Base-by-base conservation (phyloP, 352 stramenopile species). In the Elongisporangium prolatum region DNA sequence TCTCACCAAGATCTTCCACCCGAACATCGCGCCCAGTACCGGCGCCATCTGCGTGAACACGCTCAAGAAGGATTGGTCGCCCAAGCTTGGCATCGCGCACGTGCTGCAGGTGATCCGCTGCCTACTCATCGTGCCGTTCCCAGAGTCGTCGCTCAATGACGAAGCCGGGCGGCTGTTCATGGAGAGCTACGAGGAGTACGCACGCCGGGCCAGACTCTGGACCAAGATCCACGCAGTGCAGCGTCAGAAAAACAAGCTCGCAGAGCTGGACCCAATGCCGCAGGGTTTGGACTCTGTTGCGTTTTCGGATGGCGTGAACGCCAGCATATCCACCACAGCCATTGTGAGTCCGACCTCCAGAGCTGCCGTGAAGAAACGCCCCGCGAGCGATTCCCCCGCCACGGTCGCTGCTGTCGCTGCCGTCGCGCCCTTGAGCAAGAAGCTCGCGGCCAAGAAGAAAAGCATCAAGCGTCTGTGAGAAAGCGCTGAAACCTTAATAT, bases 11-110 rank as follows among this genome's bases (percentile, higher is more conserved):
- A 99, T 99, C 55, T 99, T 98, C 76, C 98, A 99, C 71, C 98
- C 98, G 0, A 99, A 99, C 75, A 97, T 99, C 20, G 95, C 96
- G 20, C 80, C 89, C 25, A 91, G 80, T 13, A 98, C 91, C 21
- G 97, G 97, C 40, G 97, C 98, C 40, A 99, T 99, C 76, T 99
- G 98, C 66, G 98, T 99, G 21, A 99, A 99, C 70, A 99, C 97
- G 28, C 85, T 99, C 37, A 99, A 99, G 78, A 97, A 95, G 59
- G 97, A 99, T 74, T 99, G 98, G 98, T 95, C 88, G 16, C 69
- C 95, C 14, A 81, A 86, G 37, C 86, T 98, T 3, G 97, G 96
- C 18, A 86, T 99, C 54, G 84, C 86, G 37, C 97, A 99, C 65
- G 94, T 99, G 24, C 81, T 99, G 56, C 86, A 95, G 63, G 96